Percentiles rank a stretch among this genome's conserved stretches.
Conservation (phyloP, 2,329 filamentous ascomycete species). For the Cytospora schulzeri region DNA sequence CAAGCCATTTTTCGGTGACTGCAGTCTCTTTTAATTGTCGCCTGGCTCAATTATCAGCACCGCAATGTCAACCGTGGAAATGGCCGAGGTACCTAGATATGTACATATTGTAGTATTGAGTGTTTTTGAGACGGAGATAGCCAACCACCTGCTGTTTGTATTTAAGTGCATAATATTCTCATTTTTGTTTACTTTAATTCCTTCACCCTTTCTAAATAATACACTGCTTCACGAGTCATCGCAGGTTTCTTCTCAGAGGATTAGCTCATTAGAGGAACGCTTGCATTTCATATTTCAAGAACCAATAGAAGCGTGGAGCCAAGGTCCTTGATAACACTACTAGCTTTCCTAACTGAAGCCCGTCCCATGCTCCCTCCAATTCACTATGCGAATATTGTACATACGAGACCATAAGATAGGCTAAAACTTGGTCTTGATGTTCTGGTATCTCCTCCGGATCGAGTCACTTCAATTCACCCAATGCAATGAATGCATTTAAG, state of each 20-base stretch:
- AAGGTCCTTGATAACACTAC: slow-evolving; percentile 15
- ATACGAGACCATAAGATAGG: slow-evolving; percentile 19
- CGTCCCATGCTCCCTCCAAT: slow-evolving; percentile 21
- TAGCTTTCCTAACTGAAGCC: slow-evolving; percentile 11
- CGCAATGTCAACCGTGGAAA: too few relatives aligned
- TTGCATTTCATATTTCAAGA: neutral
- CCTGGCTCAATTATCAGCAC: too few relatives aligned
- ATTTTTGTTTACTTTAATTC: too few relatives aligned
- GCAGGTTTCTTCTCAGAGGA: neutral
- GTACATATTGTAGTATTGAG: too few relatives aligned
- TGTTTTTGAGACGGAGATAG: too few relatives aligned
- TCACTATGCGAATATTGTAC: slow-evolving; percentile 27
- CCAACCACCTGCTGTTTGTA: too few relatives aligned
- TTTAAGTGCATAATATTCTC: too few relatives aligned
- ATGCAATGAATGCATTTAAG: slow-evolving; percentile 36
- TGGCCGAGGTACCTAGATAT: too few relatives aligned
- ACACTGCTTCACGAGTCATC: too few relatives aligned
- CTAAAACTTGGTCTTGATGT: slow-evolving; percentile 9
- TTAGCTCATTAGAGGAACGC: neutral
- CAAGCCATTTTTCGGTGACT: too few relatives aligned
- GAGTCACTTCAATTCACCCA: slow-evolving; percentile 28
- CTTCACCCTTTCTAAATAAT: too few relatives aligned
- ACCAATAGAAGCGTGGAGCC: neutral
- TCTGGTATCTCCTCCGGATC: neutral
- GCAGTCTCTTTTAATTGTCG: too few relatives aligned